phyloP scores from a whole-genome alignment of 2,329 filamentous ascomycete genomes.

The Orbilia quercus region DNA sequence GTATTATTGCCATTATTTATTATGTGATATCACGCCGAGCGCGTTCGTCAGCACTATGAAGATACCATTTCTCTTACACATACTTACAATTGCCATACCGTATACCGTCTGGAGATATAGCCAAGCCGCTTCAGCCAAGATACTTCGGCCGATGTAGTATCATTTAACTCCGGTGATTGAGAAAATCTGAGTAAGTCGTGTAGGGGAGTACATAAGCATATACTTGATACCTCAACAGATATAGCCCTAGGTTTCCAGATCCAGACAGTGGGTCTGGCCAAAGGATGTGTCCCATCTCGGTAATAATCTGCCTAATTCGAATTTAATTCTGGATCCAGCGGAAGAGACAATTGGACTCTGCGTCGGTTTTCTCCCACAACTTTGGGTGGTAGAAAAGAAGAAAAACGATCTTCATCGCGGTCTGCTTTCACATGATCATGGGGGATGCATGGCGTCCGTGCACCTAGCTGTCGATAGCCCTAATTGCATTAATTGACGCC shows the following conservation, averaged over 20 bases:
- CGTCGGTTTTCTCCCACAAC: neutral
- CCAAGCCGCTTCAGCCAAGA: too few species aligned
- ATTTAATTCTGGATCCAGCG: neutral
- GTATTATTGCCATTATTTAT: neutral
- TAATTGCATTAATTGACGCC: constrained; percentile 31
- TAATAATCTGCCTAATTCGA: constrained; percentile 2
- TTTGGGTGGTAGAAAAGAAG: neutral
- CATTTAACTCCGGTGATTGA: neutral
- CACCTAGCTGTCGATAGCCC: constrained; percentile 5
- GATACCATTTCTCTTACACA: too few species aligned
- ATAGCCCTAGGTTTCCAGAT: too few species aligned
- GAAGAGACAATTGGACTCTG: too few species aligned
- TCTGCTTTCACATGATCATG: constrained; percentile 24
- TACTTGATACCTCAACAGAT: too few species aligned
- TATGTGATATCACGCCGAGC: neutral
- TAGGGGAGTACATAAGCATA: too few species aligned
- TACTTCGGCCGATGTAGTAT: neutral
- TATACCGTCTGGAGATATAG: too few species aligned
- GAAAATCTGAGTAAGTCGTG: too few species aligned
- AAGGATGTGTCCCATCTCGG: neutral
- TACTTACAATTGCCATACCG: too few species aligned
- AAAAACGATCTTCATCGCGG: neutral
- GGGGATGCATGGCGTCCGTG: constrained; percentile 12
- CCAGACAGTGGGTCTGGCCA: neutral
- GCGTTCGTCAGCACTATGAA: neutral